phyloP scores from a whole-genome alignment of 75 land plant species.

The Cupressus sempervirens region DNA sequence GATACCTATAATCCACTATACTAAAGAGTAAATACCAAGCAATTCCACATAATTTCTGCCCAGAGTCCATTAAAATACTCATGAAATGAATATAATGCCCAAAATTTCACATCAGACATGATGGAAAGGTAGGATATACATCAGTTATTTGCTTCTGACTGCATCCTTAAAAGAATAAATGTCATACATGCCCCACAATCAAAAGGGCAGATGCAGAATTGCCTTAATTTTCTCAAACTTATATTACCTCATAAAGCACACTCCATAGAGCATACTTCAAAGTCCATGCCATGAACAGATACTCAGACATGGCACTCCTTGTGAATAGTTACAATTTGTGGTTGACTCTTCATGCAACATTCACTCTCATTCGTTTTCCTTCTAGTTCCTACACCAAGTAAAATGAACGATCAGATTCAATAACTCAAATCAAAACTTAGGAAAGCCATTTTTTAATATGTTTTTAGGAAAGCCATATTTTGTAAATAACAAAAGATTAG shows the following conservation, averaged over 20 bases:
- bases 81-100: neutral
- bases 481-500: neutral
- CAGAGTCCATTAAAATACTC: neutral
- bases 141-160: neutral
- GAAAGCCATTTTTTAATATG: no score
- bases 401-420: neutral
- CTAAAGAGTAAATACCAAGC: neutral
- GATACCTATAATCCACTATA: neutral
- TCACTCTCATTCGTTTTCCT: slow-evolving; percentile 12
- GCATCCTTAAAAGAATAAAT: neutral
- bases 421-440: neutral
- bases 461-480: neutral
- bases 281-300: neutral
- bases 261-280: neutral
- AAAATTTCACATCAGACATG: slow-evolving; percentile 5
- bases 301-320: neutral
- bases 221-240: neutral
- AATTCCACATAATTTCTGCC: neutral
- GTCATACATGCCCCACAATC: neutral
- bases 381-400: slow-evolving; percentile 4
- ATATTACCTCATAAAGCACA: neutral
- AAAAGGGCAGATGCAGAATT: neutral
- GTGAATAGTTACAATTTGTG: neutral
- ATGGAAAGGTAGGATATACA: neutral
- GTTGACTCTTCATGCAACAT: neutral